phyloP scores from a whole-genome alignment of 163 green algal species.

The Chloromonas sp. region DNA sequence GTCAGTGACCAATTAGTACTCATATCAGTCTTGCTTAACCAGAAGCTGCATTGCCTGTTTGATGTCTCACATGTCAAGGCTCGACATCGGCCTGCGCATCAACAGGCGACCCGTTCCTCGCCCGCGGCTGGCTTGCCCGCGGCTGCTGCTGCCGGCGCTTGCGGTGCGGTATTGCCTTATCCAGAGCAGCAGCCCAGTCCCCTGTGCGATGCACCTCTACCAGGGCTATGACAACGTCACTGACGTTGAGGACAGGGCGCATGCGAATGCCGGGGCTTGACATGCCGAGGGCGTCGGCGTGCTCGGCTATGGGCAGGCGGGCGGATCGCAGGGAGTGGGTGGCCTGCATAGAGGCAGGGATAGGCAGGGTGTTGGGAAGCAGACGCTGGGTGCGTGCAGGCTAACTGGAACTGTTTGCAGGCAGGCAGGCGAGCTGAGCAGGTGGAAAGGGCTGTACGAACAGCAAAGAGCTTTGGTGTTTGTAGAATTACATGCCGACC shows the following conservation, averaged over 20 bases:
- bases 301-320: slow-evolving; percentile 24
- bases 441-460: too few relatives aligned
- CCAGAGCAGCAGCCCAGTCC: slow-evolving; percentile 21
- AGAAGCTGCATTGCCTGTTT: not conserved
- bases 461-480: too few relatives aligned
- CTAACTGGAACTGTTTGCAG: not conserved
- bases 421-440: not conserved
- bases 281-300: slow-evolving; percentile 18
- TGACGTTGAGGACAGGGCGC: slow-evolving; percentile 1
- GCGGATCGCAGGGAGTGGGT: not conserved
- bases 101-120: not conserved
- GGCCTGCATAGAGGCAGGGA: not conserved
- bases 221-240: slow-evolving; percentile 9
- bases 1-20: too few relatives aligned
- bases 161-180: slow-evolving; percentile 7
- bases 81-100: too few relatives aligned
- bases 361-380: not conserved
- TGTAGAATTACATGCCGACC: too few relatives aligned
- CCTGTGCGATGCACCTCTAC: not conserved
- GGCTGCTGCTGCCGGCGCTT: slow-evolving; percentile 16
- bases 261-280: not conserved
- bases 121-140: not conserved
- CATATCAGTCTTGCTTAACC: not conserved
- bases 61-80: not conserved
- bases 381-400: not conserved